phyloP scores from a whole-genome alignment of 495 filamentous ascomycete genomes.

The Trichodelitschia bisporula region DNA sequence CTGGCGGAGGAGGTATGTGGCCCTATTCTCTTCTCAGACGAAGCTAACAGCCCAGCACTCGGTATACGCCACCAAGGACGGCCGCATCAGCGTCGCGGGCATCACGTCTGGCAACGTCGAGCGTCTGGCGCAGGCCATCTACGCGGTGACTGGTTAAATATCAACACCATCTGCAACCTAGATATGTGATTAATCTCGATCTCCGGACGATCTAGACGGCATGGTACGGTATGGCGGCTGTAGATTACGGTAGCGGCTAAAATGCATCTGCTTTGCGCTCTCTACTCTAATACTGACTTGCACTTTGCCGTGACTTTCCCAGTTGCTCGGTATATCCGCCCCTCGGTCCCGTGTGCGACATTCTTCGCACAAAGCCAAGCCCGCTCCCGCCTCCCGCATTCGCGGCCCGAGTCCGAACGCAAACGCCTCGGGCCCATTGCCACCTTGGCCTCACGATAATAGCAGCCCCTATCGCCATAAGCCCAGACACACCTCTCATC shows the following conservation, averaged over 20 bases:
- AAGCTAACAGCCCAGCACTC: constrained; percentile 35
- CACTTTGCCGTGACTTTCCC: too few relatives aligned
- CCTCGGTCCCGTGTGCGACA: too few relatives aligned
- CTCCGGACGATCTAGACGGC: neutral
- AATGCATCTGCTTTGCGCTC: too few relatives aligned
- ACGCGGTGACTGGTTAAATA: constrained; percentile 55
- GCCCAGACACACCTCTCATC: too few relatives aligned
- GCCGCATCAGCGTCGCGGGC: constrained; percentile 89
- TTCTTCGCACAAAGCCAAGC: too few relatives aligned
- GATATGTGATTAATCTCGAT: neutral
- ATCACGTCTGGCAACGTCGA: constrained; percentile 86
- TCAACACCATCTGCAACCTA: neutral
- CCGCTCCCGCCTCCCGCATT: too few relatives aligned
- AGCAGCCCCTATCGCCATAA: too few relatives aligned
- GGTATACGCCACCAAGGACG: constrained; percentile 93
- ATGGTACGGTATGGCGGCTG: constrained; percentile 1
- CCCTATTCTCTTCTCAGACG: neutral
- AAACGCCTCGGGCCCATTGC: too few relatives aligned
- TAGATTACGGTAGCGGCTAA: constrained; percentile 4
- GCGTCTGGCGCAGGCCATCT: constrained; percentile 83
- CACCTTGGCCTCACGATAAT: too few relatives aligned
- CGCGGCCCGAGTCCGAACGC: too few relatives aligned
- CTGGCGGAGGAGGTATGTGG: constrained; percentile 61
- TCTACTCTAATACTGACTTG: too few relatives aligned
- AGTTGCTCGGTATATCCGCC: too few relatives aligned